Evolutionary conservation across 306 rosid genomes (phyloP), one percentile per base, ranked within the genome.

Genomic region (Crotalaria pallida): DNA sequence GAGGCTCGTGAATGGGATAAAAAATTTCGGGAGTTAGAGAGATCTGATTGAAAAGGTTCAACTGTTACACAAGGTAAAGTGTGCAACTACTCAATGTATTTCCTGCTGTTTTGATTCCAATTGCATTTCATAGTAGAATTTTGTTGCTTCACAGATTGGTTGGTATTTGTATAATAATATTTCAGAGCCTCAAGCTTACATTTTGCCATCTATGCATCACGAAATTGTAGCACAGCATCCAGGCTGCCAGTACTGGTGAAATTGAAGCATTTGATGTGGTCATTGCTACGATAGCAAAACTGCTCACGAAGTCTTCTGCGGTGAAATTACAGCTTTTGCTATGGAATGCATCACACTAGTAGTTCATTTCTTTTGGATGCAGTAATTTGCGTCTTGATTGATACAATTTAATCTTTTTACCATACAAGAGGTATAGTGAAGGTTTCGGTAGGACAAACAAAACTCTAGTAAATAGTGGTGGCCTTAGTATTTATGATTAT

Each of bases 1-100:
- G 97, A 91, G 53, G 82, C 87, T 64, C 76, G 76, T 19, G 97
- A 94, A 57, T 94, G 97, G 99, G 99, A 94, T 57, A 79, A 63
- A 73, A 86, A 89, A 72, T 91, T 94, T 76, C 84, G 87, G 77
- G 96, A 94, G 83, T 68, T 84, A 22, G 89, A 94, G 84, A 79
- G 86, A 74, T 85, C 85, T 41, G 96, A 94, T 71, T 91, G 82
- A 88, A 51, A 75, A 50, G 40, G 70, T 45, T 60, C 40, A 55
- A 44, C 18, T 6, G 38, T 72, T 41, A 44, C 18, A 36, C 57
- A 6, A 8, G 79, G 83, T 81, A 72, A 67, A 58, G 31, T 26
- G n/a, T 17, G 11, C 15, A 31, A 58, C 17, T 49, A 10, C 36
- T 1, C 4, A 23, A 34, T 68, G 38, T 17, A 71, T 69, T 43